Evolutionary conservation across 306 rosid genomes (phyloP), one percentile per base, ranked within the genome.

Genomic region (Begonia loranthoides): DNA sequence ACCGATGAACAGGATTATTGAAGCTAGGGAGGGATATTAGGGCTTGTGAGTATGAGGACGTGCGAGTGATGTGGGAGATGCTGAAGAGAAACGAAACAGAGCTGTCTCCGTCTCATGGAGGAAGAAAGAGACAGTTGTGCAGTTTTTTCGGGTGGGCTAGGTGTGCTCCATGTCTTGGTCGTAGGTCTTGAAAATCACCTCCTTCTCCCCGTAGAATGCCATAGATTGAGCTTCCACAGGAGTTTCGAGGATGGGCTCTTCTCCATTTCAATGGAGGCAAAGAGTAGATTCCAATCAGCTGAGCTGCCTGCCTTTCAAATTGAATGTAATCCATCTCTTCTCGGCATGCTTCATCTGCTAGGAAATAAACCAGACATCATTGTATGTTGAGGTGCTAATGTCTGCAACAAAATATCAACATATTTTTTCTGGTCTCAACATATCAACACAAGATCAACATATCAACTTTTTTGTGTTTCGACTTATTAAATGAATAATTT

Each of bases 21-120:
- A 79, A 77, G 67, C 73, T 88, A 33, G 63, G 71, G 9, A 65
- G 59, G 15, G 95, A 89, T 56, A 82, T 89, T 62, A 76, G 64
- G 51, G 65, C 82, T 6, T 81, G 93, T 41, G 76, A 84, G 51
- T 79, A 89, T 21, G 81, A 79, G 17, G 97, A 89, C 54, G 84
- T 89, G 70, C 87, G 59, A 12, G 82, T 84, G 57, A 81, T 84
- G 97, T 89, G 97, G 97, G 86, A 79, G 60, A 89, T 89, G 63
- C 74, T 84, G 61, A 72, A 71, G 44, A 66, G 70, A 68, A 77
- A 61, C 12, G 82, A 82, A 56, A 55, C 71, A 9, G 73, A 81
- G 59, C 21, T 34, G 1, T 51, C 40, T 43, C 52, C 46, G 19
- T 51, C 9, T 50, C 57, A 72, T 0, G 57, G 6, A 33, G 71